Evolutionary conservation across 1,139 yeast genomes (phyloP).

Genomic region (Yamadazyma friedrichii): DNA sequence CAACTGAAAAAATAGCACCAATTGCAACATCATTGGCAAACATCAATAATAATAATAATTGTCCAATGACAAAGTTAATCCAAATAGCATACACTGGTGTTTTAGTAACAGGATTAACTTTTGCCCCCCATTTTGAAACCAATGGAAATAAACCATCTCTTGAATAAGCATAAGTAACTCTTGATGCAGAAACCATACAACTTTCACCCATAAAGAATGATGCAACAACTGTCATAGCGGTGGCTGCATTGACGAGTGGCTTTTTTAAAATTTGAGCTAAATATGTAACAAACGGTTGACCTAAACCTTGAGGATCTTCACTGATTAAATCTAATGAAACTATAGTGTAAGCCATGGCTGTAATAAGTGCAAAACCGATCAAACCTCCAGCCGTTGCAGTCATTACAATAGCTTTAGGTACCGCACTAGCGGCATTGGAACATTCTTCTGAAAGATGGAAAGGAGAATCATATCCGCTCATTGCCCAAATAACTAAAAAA

Average conservation of each 20-base stretch:
- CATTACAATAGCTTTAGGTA: constrained; percentile 66
- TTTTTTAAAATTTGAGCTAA: constrained; percentile 50
- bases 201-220: constrained; percentile 69
- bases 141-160: constrained; percentile 71
- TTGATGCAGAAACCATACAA: constrained; percentile 69
- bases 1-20: constrained; percentile 74
- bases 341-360: constrained; percentile 65
- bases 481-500: constrained; percentile 59
- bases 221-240: constrained; percentile 59
- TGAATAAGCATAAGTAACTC: constrained; percentile 68
- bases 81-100: constrained; percentile 74
- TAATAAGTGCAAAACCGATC: constrained; percentile 61
- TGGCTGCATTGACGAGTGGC: constrained; percentile 49
- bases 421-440: constrained; percentile 61
- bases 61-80: constrained; percentile 59
- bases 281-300: constrained; percentile 66
- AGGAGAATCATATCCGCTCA: constrained; percentile 76
- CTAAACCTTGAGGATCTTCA: constrained; percentile 50
- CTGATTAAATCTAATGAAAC: constrained; percentile 53
- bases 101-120: constrained; percentile 53
- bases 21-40: constrained; percentile 71
- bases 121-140: constrained; percentile 47
- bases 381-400: constrained; percentile 63
- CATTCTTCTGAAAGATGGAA: constrained; percentile 75
- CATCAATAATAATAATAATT: constrained; percentile 54